Base-by-base conservation (phyloP, 1,284 basidiomycete genomes). In the Trametes hirsuta region DNA sequence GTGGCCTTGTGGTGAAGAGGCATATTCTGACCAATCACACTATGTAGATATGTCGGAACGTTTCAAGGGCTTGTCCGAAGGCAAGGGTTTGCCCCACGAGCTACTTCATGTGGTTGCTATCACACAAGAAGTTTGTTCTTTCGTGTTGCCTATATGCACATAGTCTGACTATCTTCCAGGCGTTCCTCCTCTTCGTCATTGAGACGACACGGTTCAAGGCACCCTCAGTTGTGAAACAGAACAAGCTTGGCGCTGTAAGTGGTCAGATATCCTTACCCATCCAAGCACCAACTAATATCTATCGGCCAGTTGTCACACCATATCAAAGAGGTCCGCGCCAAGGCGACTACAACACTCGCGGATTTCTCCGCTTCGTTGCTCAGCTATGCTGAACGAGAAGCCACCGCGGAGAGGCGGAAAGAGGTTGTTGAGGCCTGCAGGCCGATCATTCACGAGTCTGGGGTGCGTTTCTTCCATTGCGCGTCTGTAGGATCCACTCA, bases 151-250 rank as follows among this genome's bases (percentile, higher is more conserved):
- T 4, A 0, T 5, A n/a, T 22, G 12, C 11, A 39, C 9, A 35
- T 37, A 34, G 22, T 15, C 44, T 67, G 46, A 60, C 24, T 52
- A 5, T 15, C 48, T 24, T 30, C 9, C 53, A 91, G 89, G 90
- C 88, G 5, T 83, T 89, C 65, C 77, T 91, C 51, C 72, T 93
- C 10, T 81, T 93, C 59, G 73, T 78, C 12, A 76, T 87, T 30
- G 88, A 86, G 69, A 87, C 86, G 0, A 66, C 83, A 49, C 84
- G 91, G 10, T 93, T 92, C 79, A 91, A 90, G 70, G 74, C 83
- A 11, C 72, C 84, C 6, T 81, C 86, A 2, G 78, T 89, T 34
- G 82, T 89, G 47, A 93, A 91, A 70, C 78, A 83, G 49, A 81
- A 93, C 72, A 93, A 87, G 71, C 81, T 91, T 46, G 85, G 88